Percentiles rank a stretch among this genome's conserved stretches.
Evolutionary conservation across 495 filamentous ascomycete species (phyloP).

Genomic region (Xylaria palmicola): DNA sequence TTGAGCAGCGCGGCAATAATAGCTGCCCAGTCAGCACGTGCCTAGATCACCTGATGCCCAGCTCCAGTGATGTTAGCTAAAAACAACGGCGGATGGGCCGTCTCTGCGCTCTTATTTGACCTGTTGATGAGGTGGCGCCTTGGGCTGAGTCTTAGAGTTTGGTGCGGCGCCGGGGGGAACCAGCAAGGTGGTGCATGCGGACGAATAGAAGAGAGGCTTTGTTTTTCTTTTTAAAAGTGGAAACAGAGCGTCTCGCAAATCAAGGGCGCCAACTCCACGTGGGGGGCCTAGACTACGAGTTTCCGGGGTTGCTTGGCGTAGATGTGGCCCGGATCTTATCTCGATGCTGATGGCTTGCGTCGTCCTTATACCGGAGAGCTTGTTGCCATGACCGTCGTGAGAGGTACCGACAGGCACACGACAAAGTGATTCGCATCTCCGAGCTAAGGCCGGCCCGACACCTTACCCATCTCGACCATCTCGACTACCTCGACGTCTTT

Average conservation of each 20-base stretch:
- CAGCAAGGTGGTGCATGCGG: neutral
- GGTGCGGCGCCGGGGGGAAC: constrained; percentile 5
- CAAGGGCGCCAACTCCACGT: constrained; percentile 11
- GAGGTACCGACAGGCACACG: neutral
- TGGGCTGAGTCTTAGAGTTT: neutral
- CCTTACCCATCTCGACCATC: neutral
- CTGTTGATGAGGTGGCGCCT: neutral
- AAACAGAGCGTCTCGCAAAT: neutral
- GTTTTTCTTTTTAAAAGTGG: constrained; percentile 9
- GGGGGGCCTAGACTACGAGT: constrained; percentile 10
- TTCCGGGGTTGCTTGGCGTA: constrained; percentile 12
- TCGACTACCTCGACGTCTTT: neutral
- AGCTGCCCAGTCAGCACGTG: neutral
- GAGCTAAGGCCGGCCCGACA: neutral
- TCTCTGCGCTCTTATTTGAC: too few species aligned
- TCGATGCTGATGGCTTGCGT: constrained; percentile 1
- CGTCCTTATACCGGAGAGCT: neutral
- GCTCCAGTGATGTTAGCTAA: neutral
- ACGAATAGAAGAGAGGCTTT: neutral
- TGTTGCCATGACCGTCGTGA: neutral
- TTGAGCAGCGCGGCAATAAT: neutral
- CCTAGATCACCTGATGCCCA: neutral
- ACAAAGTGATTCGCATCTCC: neutral
- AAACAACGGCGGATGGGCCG: neutral
- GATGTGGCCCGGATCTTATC: constrained; percentile 15